Percentiles rank a stretch among this genome's conserved stretches.
phyloP scores from a whole-genome alignment of 1,284 basidiomycete genomes.

The Cystobasidium slooffiae region DNA sequence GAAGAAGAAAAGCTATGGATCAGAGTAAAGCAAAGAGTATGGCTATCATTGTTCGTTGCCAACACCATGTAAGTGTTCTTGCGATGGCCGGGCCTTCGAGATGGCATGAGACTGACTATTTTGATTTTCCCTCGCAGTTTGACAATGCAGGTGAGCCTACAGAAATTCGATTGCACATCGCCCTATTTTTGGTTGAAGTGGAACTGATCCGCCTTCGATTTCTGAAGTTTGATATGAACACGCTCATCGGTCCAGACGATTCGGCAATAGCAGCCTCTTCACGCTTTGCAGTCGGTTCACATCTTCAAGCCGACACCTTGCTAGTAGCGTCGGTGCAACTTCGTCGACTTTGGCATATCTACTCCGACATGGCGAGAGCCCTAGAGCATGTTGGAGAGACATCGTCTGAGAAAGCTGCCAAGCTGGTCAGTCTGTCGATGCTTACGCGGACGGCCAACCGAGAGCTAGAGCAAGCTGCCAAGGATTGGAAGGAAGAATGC shows the following conservation, averaged over 20 bases:
- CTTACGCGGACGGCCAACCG: conserved; percentile 39
- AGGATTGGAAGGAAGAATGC: conserved; percentile 42
- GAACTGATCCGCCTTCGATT: background rate
- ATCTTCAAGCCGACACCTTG: conserved; percentile 26
- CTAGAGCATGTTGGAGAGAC: conserved; percentile 33
- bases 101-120: background rate
- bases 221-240: conserved; percentile 39
- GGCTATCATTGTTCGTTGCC: conserved; percentile 39
- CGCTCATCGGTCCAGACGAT: conserved; percentile 40
- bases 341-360: conserved; percentile 39
- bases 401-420: conserved; percentile 34
- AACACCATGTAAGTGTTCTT: conserved; percentile 36
- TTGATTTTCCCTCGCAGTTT: background rate
- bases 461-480: conserved; percentile 36
- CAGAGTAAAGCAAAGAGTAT: conserved; percentile 29
- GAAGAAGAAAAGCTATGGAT: conserved; percentile 38
- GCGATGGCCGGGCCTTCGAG: background rate
- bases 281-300: conserved; percentile 35
- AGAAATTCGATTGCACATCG: background rate
- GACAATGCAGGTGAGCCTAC: conserved; percentile 32
- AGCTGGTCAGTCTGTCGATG: conserved; percentile 38
- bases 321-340: conserved; percentile 28
- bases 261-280: conserved; percentile 35
- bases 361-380: conserved; percentile 35
- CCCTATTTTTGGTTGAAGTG: background rate